phyloP scores from a whole-genome alignment of 148 eudicot species.

The Chenopodium album region DNA sequence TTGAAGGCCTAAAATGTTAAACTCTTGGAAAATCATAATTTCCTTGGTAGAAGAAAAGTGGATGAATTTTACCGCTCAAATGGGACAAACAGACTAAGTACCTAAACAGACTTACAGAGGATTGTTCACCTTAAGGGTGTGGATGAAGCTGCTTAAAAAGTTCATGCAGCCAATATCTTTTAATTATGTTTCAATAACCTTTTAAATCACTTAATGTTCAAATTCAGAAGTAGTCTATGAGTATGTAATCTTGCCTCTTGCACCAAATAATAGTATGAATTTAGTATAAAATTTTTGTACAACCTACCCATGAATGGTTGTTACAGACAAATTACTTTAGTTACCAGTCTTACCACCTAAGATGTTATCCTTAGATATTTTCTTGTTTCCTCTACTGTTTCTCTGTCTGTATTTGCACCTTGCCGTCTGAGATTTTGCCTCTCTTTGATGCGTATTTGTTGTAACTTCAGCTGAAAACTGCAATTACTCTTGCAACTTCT shows the following conservation, averaged over 20 bases:
- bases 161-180: not conserved
- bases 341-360: not conserved
- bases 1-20: not conserved
- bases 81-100: not conserved
- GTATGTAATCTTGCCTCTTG: not conserved
- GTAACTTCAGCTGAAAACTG: conserved; percentile 71
- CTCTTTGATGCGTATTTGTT: not conserved
- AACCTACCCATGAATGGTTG: not conserved
- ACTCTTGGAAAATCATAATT: not conserved
- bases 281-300: not conserved
- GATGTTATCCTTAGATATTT: not conserved
- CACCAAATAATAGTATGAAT: not conserved
- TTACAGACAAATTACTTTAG: not conserved
- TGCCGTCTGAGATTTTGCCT: not conserved
- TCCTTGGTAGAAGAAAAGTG: not conserved
- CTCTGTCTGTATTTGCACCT: not conserved
- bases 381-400: conserved; percentile 3
- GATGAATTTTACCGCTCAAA: not conserved
- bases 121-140: not conserved
- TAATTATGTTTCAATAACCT: not conserved
- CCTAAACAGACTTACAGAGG: not conserved
- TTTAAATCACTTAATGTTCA: not conserved
- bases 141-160: not conserved
- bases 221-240: not conserved
- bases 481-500: conserved; percentile 85